A percentile compares a stretch with the other conserved stretches of the same genome.
Evolutionary conservation across 148 eudicot genomes (phyloP).

Genomic region (Salicornia ramosissima): DNA sequence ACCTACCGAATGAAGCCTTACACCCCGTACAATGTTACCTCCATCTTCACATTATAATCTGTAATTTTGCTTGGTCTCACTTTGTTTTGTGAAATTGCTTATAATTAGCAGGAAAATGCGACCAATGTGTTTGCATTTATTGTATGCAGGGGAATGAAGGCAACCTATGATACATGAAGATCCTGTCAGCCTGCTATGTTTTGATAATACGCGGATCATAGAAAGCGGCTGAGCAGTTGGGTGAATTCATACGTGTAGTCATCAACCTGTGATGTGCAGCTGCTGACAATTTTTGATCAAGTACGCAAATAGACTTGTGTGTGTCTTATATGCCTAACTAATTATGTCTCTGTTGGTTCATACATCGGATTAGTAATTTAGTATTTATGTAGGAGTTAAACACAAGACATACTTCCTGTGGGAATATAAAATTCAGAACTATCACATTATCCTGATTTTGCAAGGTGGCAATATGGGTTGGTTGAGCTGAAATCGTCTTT

Average conservation of each 20-base stretch:
- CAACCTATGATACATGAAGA: conserved; percentile 2
- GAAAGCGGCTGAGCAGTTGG: not conserved
- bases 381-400: no score
- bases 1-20: no score
- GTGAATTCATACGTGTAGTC: not conserved
- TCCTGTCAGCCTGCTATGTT: not conserved
- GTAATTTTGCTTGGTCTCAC: not conserved
- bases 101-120: not conserved
- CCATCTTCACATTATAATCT: not conserved
- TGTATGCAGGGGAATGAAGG: not conserved
- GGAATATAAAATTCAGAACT: not conserved
- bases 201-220: not conserved
- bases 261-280: not conserved
- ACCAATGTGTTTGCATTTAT: not conserved
- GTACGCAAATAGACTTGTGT: not conserved
- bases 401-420: not conserved
- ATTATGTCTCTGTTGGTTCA: not conserved
- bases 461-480: not conserved
- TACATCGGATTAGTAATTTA: not conserved
- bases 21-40: not conserved
- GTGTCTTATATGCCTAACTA: not conserved
- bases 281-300: not conserved
- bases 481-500: not conserved
- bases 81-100: not conserved
- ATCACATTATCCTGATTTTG: not conserved